Evolutionary conservation across 148 eudicot genomes (phyloP).

Genomic region (Polygonum maritimum): DNA sequence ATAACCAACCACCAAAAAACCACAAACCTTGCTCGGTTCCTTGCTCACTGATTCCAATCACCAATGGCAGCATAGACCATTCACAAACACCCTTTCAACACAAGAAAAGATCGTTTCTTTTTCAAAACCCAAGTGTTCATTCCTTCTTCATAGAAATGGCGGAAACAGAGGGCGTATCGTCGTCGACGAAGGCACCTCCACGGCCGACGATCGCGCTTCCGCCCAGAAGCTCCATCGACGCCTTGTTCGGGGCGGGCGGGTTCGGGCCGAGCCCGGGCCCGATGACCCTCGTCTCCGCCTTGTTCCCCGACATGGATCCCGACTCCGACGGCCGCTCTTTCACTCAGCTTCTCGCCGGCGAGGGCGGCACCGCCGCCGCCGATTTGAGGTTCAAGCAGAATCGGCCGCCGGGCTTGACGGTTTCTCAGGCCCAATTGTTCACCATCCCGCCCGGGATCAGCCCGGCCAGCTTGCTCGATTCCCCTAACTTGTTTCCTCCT

Average conservation of each 20-base stretch:
- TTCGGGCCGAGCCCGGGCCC: slow-evolving; percentile 67
- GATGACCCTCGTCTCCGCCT: slow-evolving; percentile 53
- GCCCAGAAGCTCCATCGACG: slow-evolving; percentile 34
- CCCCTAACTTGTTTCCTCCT: slow-evolving; percentile 45
- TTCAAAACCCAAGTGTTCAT: neutral
- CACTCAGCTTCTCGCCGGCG: slow-evolving; percentile 61
- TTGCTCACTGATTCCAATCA: neutral
- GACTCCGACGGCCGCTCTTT: slow-evolving; percentile 35
- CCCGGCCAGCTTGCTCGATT: slow-evolving; percentile 62
- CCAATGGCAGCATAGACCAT: neutral
- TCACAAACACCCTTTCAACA: too few relatives aligned
- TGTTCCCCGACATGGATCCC: slow-evolving; percentile 37
- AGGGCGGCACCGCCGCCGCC: neutral
- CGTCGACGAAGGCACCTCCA: slow-evolving; percentile 8
- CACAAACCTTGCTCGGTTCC: neutral
- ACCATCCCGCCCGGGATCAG: slow-evolving; percentile 62
- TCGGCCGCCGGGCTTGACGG: slow-evolving; percentile 35
- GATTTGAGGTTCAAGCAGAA: slow-evolving; percentile 26
- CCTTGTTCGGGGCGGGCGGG: slow-evolving; percentile 35
- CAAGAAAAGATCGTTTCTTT: neutral
- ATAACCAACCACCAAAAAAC: neutral
- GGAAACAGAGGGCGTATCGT: slow-evolving; percentile 17
- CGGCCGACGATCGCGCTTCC: slow-evolving; percentile 47
- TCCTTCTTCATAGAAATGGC: slow-evolving; percentile 14
- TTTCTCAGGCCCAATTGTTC: slow-evolving; percentile 36